Evolutionary conservation across 2,329 filamentous ascomycete species (phyloP), one percentile per base, ranked within the genome.

Genomic region (Boeremia lycopersici): DNA sequence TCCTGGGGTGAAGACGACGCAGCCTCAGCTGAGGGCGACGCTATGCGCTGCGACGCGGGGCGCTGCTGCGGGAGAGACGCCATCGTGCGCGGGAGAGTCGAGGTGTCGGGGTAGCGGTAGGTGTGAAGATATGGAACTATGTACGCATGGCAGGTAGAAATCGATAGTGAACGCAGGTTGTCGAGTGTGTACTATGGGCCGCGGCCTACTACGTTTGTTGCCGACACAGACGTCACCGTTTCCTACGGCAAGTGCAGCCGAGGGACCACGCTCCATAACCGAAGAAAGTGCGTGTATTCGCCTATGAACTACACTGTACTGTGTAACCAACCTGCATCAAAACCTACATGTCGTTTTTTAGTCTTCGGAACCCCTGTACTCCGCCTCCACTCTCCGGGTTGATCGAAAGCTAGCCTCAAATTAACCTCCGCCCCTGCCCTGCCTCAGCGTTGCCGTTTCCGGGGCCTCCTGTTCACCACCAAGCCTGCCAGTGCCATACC

Each of bases 11-110:
- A 53, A 23, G 34, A 36, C 17, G 34, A 19, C 19, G 64, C 49
- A 26, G 64, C 53, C 36, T 61, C 62, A 25, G 58, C 52, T 13
- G 67, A 53, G 13, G 68, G 68, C 12, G 73, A 63, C 12, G 60
- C 42, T 54, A 70, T 67, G 38, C 71, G 73, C 63, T 74, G 73
- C 46, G 70, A 68, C 45, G 68, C 67, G 38, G 69, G 70, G 47
- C 67, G 69, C 53, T 72, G 72, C 23, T 73, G 69, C 43, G 77
- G 77, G 13, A 79, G 68, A 17, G 77, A 78, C 28, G 75, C 77
- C 77, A 79, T 80, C 26, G 15, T 47, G 46, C 17, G 11, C 15
- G 13, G 41, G 26, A 23, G 13, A 26, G 11, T 34, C 23, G 30
- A 25, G 28, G 46, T 34, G 15, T 23, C 19, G 11, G 33, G 15